Evolutionary conservation across 2,329 filamentous ascomycete species (phyloP).

Genomic region (Penicillium glabrum): DNA sequence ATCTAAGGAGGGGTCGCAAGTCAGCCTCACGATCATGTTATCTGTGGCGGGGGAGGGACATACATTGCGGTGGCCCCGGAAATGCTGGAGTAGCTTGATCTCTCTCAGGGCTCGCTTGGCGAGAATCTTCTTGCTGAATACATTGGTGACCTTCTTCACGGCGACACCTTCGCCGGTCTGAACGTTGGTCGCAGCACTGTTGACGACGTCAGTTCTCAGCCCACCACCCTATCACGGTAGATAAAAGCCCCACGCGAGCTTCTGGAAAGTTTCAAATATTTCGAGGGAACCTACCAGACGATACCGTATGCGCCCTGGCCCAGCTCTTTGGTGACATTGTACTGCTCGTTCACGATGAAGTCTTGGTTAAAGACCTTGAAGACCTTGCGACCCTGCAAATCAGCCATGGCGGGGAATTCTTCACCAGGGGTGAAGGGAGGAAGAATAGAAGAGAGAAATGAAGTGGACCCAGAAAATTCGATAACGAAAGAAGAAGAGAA

Average conservation of each 20-base stretch:
- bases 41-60: conserved; percentile 32
- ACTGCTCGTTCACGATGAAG: conserved; percentile 96
- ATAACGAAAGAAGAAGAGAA: conserved; percentile 2
- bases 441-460: conserved; percentile 2
- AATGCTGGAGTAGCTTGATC: conserved; percentile 98
- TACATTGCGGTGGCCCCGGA: conserved; percentile 85
- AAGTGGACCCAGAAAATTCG: not conserved
- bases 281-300: conserved; percentile 69
- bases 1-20: conserved; percentile 60
- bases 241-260: not conserved
- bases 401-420: conserved; percentile 49
- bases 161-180: conserved; percentile 90
- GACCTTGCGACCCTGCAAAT: conserved; percentile 74
- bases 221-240: not conserved
- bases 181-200: conserved; percentile 86
- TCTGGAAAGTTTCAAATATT: not conserved
- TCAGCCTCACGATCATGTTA: conserved; percentile 34
- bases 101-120: conserved; percentile 96
- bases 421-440: not conserved
- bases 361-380: conserved; percentile 99
- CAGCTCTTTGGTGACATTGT: conserved; percentile 97
- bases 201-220: conserved; percentile 3
- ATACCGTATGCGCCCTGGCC: conserved; percentile 98
- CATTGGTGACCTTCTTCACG: conserved; percentile 99
- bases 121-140: conserved; percentile 99